Base-by-base conservation (phyloP, 1,139 yeast genomes). In the Pneumocystis murina region DNA sequence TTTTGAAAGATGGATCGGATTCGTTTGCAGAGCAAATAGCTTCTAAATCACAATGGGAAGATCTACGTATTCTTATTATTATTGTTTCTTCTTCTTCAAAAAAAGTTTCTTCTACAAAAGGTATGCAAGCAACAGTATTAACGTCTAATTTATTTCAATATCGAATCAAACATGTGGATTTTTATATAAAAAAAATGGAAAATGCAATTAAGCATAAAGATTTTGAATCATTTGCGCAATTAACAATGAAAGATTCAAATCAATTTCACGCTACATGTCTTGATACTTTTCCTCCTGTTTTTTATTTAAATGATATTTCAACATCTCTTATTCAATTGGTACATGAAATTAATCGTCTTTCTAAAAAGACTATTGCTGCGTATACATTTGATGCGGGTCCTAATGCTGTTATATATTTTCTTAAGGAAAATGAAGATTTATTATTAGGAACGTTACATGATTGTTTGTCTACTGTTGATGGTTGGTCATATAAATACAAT, bases 331-430 rank as follows among this genome's bases (percentile, higher is more conserved):
- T 94, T 70, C 87, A 87, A 70, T 79, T 90, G 65, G 82, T 91
- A 48, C 95, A 92, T 74, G 78, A 80, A 65, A 83, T 92, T 74
- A 92, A 92, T 73, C 84, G 80, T 68, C 68, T 68, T 12, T 78
- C 78, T 3, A 87, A 87, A 62, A 78, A 80, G 70, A 80, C 80
- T 20, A 79, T 90, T 64, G 97, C 96, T 33, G 97, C 97, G 48
- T 92, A 92, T 75, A 94, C 99, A 2, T 92, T 87, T 72, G 99
- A 92, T 75, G 99, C 99, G 55, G 99, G 99, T 72, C 98, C 99
- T 74, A 92, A 92, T 76, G 96, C 97, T 16, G 99, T 92, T 62
- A 82, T 92, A 67, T 92, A 92, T 78, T 92, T 91, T 74, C 84
- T 86, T 72, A 80, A 81, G 69, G 78, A 84, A 69, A 81, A 91